phyloP scores from a whole-genome alignment of 2,329 filamentous ascomycete species.

The Fusarium pseudocircinatum region DNA sequence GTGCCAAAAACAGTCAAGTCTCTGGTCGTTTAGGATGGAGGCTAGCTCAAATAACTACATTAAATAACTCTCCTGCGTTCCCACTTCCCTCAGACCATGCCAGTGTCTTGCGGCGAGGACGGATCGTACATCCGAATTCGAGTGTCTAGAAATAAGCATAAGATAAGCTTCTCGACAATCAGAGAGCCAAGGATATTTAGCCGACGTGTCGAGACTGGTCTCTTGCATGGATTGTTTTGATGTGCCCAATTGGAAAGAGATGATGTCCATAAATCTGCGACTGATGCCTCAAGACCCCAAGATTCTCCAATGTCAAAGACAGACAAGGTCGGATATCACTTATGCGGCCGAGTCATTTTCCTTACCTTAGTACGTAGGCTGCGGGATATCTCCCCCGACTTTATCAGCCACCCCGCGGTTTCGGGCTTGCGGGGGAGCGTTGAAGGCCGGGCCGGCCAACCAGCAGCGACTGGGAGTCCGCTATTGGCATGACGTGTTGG shows the following conservation, averaged over 20 bases:
- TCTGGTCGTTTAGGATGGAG: not conserved
- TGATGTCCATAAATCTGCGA: not conserved
- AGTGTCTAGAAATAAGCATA: constrained; percentile 10
- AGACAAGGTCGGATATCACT: not conserved
- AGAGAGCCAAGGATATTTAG: not conserved
- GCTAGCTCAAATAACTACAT: not conserved
- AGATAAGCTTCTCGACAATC: constrained; percentile 17
- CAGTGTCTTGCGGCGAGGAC: not conserved
- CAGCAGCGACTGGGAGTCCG: constrained; percentile 6
- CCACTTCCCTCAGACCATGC: not conserved
- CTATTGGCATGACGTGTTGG: constrained; percentile 28
- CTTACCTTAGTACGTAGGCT: not conserved
- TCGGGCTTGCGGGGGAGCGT: constrained; percentile 22
- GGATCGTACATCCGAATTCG: not conserved
- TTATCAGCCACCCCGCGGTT: constrained; percentile 42
- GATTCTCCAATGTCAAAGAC: not conserved
- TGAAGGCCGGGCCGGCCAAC: constrained; percentile 17
- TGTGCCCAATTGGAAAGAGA: not conserved
- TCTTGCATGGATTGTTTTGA: not conserved
- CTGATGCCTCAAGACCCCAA: not conserved
- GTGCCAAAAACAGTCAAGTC: not conserved
- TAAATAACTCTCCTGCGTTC: not conserved
- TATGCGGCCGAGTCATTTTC: constrained; percentile 1
- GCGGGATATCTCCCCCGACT: constrained; percentile 1
- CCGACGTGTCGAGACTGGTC: not conserved